phyloP scores from a whole-genome alignment of 2,329 filamentous ascomycete genomes.

The Penicillium rolfsii region DNA sequence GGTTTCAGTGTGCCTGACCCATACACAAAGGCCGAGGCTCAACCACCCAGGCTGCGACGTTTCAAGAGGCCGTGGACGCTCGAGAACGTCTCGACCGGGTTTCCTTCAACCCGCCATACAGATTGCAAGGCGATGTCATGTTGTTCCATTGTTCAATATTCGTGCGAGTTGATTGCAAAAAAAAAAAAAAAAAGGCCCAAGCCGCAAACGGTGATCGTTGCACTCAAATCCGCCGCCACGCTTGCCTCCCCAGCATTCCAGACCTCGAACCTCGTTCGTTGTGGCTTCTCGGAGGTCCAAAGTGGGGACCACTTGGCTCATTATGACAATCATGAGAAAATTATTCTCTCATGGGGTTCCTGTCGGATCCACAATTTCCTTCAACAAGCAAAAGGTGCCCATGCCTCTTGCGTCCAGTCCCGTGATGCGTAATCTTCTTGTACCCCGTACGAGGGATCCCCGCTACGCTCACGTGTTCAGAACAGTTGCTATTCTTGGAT shows the following conservation, averaged over 20 bases:
- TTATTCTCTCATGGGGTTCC: neutral
- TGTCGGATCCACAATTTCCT: neutral
- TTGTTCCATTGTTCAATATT: neutral
- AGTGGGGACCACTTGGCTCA: neutral
- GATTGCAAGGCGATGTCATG: conserved; percentile 3
- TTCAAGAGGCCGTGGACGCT: neutral
- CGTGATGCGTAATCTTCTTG: neutral
- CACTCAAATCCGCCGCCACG: conserved; percentile 7
- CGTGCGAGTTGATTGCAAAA: no score
- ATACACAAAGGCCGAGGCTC: neutral
- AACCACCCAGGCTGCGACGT: conserved; percentile 3
- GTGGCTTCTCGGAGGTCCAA: neutral
- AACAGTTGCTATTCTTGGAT: neutral
- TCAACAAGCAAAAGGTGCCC: neutral
- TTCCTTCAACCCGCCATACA: no score
- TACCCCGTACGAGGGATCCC: neutral
- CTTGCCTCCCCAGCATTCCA: conserved; percentile 13
- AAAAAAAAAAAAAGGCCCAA: neutral
- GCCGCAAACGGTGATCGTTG: conserved; percentile 12
- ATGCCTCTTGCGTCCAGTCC: neutral
- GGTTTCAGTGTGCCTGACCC: neutral
- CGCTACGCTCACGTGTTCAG: neutral
- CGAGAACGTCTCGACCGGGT: neutral
- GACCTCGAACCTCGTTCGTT: conserved; percentile 14
- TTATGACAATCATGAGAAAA: conserved; percentile 4